Percentiles rank a stretch among this genome's conserved stretches.
These are phyloP conservation scores for Claviceps humidiphila DNA, from an alignment of 2,329 filamentous ascomycete genomes.

Conservation along the genomic window DNA sequence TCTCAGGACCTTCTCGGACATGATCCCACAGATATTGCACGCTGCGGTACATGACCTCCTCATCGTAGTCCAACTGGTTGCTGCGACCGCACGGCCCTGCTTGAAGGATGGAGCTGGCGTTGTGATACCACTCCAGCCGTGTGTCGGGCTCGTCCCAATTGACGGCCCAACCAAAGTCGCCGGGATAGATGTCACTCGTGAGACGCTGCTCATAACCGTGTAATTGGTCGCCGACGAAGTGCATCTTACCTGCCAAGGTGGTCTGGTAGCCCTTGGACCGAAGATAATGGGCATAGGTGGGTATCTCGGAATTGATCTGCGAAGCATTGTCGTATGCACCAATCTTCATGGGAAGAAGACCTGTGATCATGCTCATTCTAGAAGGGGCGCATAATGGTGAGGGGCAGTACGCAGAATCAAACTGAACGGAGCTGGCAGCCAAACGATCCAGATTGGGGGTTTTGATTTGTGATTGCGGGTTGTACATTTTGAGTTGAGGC, in stretches of 20 bases:
- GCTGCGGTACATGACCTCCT: constrained; percentile 88
- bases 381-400: constrained; percentile 86
- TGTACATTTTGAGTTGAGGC: constrained; percentile 83
- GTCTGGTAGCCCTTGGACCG: constrained; percentile 79
- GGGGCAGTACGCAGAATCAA: constrained; percentile 89
- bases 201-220: constrained; percentile 87
- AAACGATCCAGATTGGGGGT: constrained; percentile 81
- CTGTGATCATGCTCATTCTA: constrained; percentile 88
- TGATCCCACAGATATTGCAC: constrained; percentile 85
- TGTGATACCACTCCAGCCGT: constrained; percentile 90
- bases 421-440: constrained; percentile 71
- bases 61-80: constrained; percentile 92
- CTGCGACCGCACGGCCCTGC: constrained; percentile 79
- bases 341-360: constrained; percentile 82
- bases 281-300: constrained; percentile 87
- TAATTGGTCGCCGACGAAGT: constrained; percentile 88
- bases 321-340: constrained; percentile 85
- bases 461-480: constrained; percentile 76
- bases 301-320: constrained; percentile 69
- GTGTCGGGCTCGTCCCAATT: constrained; percentile 88
- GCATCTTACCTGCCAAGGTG: constrained; percentile 88
- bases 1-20: constrained; percentile 61
- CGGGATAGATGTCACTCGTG: constrained; percentile 92
- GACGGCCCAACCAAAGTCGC: constrained; percentile 86
- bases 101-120: constrained; percentile 84